A percentile compares a stretch with the other conserved stretches of the same genome.
Evolutionary conservation across 345 rosid genomes (phyloP).

Genomic region (Aquilaria yunnanensis): DNA sequence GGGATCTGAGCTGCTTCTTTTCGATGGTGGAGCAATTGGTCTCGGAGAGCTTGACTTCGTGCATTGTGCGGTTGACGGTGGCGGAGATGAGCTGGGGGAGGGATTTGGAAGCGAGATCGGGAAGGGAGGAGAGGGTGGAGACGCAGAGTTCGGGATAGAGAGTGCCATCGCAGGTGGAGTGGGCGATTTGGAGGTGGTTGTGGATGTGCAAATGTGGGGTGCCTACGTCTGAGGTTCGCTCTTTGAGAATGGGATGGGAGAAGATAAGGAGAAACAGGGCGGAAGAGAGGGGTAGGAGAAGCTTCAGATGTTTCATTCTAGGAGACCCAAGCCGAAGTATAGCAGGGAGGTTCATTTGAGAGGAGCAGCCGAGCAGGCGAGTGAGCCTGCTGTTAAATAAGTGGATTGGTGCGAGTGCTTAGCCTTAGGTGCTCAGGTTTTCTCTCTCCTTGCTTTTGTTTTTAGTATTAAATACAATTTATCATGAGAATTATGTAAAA

Average conservation of each 20-base stretch:
- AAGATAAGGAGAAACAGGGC: constrained; percentile 15
- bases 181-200: constrained; percentile 26
- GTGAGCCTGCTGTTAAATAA: too few species aligned
- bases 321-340: too few species aligned
- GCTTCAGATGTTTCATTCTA: constrained; percentile 11
- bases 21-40: constrained; percentile 40
- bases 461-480: too few species aligned
- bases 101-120: constrained; percentile 38
- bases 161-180: constrained; percentile 41
- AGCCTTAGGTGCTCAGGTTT: too few species aligned
- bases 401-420: too few species aligned
- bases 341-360: too few species aligned
- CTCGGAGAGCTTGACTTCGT: constrained; percentile 36
- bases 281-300: constrained; percentile 19
- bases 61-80: constrained; percentile 44
- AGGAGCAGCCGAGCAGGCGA: too few species aligned
- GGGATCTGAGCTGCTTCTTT: constrained; percentile 12
- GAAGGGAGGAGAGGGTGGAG: constrained; percentile 45
- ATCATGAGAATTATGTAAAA: too few species aligned
- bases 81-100: constrained; percentile 41
- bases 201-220: constrained; percentile 21
- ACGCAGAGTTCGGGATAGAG: constrained; percentile 56
- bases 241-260: not conserved
- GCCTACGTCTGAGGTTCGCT: constrained; percentile 9
- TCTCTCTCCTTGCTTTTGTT: too few species aligned